Conservation (phyloP, 192 early-diverging fungal species). For the Haplosporangium gracile region DNA sequence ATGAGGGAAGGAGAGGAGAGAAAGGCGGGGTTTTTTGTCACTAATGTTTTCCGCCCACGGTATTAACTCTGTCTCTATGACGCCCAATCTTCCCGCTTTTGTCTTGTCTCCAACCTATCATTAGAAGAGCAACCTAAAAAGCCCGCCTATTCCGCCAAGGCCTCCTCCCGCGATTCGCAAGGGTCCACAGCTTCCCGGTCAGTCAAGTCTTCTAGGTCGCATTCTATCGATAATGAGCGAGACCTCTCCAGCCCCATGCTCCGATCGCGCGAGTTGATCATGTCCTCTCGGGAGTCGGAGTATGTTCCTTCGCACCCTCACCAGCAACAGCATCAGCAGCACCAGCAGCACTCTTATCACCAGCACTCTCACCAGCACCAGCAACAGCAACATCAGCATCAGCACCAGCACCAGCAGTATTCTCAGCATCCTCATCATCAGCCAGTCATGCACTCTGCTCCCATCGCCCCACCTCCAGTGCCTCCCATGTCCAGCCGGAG, state of each 20-base stretch:
- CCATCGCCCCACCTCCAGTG: slow-evolving; percentile 6
- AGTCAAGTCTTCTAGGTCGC: slow-evolving; percentile 30
- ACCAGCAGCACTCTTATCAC: not conserved
- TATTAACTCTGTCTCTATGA: slow-evolving; percentile 9
- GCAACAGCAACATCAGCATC: too few species aligned
- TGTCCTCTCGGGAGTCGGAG: slow-evolving; percentile 23
- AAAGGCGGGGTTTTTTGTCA: not conserved
- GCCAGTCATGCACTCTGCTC: not conserved
- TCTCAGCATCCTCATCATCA: not conserved
- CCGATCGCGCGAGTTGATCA: slow-evolving; percentile 24
- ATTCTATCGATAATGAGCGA: slow-evolving; percentile 41
- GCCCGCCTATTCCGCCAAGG: slow-evolving; percentile 51
- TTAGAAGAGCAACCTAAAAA: slow-evolving; percentile 47
- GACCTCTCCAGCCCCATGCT: slow-evolving; percentile 27
- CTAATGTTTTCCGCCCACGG: not conserved
- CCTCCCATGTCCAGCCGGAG: slow-evolving; percentile 33
- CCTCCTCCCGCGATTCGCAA: slow-evolving; percentile 50
- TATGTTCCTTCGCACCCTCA: not conserved
- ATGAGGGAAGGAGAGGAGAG: not conserved
- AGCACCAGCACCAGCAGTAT: not conserved
- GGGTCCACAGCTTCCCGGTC: slow-evolving; percentile 29
- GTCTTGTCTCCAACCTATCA: not conserved
- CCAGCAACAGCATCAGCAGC: not conserved
- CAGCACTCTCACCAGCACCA: not conserved
- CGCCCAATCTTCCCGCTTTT: not conserved